Evolutionary conservation across 129 eudicot genomes (phyloP), one percentile per base, ranked within the genome.

Genomic region (Saussurea involucrata): DNA sequence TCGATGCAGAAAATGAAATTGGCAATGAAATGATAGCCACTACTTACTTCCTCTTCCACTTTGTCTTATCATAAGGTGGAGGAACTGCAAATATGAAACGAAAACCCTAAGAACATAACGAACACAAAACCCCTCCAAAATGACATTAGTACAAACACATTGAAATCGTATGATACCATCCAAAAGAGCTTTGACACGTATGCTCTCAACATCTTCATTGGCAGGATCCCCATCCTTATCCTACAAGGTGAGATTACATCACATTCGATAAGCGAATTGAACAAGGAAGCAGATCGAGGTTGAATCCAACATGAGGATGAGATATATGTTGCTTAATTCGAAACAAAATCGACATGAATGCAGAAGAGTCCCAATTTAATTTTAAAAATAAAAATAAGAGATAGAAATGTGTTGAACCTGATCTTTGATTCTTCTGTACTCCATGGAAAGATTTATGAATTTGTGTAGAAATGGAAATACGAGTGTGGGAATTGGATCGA

Each of bases 391-490:
- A 58, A 25, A 49, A 57, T 36, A 70, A 75, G 4, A 24, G 13
- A 71, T 24, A n/a, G 34, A 53, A 40, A 33, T 6, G 44, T 15
- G 68, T 37, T 82, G 11, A 69, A 92, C 98, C 98, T 87, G 94
- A 72, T 93, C 98, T 82, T 90, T 93, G 83, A 93, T 90, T 77
- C 93, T 88, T 84, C 98, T 86, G 86, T 93, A 90, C 90, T 93
- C 98, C 98, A 93, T 32, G 69, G 22, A 34, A 5, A 33, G 58
- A 63, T 60, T 4, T 10, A 33, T 3, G 71, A 36, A 20, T 15
- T 15, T 8, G 12, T 40, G 40, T 71, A 2, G 63, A 25, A 24
- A 44, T 34, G 29, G 77, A 17, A 34, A 21, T 10, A 21, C 29
- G 44, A 31, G 24, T 7, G 24, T 18, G 9, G n/a, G 60, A 49